A percentile compares a stretch with the other conserved stretches of the same genome.
Conservation (phyloP, 1,139 yeast species). For the Fermentozyma sake region DNA sequence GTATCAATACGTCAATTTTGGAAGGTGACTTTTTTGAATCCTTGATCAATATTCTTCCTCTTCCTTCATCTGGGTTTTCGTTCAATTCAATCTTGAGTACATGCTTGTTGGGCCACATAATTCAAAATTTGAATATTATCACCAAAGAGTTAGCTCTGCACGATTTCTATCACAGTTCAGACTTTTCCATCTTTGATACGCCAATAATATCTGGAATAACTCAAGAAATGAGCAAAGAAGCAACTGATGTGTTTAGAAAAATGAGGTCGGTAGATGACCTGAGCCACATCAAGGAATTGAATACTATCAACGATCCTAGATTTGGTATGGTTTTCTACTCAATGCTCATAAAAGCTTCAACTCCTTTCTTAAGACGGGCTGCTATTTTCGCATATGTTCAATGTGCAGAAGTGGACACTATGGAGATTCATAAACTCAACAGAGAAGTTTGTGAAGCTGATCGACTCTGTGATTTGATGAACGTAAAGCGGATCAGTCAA, state of each 20-base stretch:
- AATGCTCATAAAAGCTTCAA: constrained; percentile 50
- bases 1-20: constrained; percentile 23
- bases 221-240: constrained; percentile 13
- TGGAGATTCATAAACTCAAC: constrained; percentile 15
- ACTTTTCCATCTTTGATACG: constrained; percentile 28
- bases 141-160: constrained; percentile 20
- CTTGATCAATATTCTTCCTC: constrained; percentile 45
- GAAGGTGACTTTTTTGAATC: constrained; percentile 53
- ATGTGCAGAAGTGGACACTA: constrained; percentile 51
- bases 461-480: constrained; percentile 49
- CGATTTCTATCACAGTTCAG: constrained; percentile 19
- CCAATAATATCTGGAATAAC: constrained; percentile 26
- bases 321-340: constrained; percentile 45
- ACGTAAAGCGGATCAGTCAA: constrained; percentile 35
- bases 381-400: constrained; percentile 56
- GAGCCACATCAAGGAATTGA: neutral
- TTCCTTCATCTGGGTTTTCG: constrained; percentile 33
- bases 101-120: constrained; percentile 37
- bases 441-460: constrained; percentile 48
- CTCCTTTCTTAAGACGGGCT: constrained; percentile 67
- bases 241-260: constrained; percentile 14
- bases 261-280: constrained; percentile 2
- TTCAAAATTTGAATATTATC: constrained; percentile 29
- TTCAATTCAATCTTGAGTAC: constrained; percentile 38
- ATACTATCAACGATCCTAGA: constrained; percentile 8